phyloP scores from a whole-genome alignment of 352 stramenopile genomes.

The Globisporangium cystogenes region DNA sequence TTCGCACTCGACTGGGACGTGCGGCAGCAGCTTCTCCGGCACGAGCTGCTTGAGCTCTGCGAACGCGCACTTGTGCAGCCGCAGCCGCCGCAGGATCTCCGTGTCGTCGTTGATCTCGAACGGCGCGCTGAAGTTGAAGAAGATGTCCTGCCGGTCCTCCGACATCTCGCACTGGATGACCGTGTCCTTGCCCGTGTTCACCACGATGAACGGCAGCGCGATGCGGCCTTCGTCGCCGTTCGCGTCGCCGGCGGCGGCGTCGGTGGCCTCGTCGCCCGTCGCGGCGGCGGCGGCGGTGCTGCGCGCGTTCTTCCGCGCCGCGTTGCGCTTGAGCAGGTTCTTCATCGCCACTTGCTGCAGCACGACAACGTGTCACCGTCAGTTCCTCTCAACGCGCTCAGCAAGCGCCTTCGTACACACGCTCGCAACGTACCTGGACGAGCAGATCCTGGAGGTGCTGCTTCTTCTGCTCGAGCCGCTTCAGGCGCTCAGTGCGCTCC shows the following conservation, averaged over 20 bases:
- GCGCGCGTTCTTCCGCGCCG: constrained; percentile 40
- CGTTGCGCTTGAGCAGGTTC: constrained; percentile 90
- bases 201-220: constrained; percentile 95
- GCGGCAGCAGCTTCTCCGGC: constrained; percentile 66
- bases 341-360: constrained; percentile 91
- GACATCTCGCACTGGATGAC: constrained; percentile 97
- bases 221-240: constrained; percentile 78
- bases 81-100: constrained; percentile 93
- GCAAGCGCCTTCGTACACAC: too few relatives aligned
- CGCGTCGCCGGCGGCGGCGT: neutral
- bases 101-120: constrained; percentile 99
- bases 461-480: constrained; percentile 84
- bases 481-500: constrained; percentile 70
- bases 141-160: constrained; percentile 92
- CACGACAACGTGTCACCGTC: too few relatives aligned
- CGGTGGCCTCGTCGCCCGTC: constrained; percentile 16
- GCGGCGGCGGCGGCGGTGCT: neutral
- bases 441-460: constrained; percentile 91
- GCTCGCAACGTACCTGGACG: constrained; percentile 48
- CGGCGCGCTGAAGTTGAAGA: constrained; percentile 95
- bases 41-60: constrained; percentile 70
- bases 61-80: constrained; percentile 78
- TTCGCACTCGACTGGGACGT: constrained; percentile 76
- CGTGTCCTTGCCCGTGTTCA: constrained; percentile 93
- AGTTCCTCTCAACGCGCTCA: too few relatives aligned